Evolutionary conservation across 495 filamentous ascomycete genomes (phyloP).

Genomic region (Penicillium silybi): DNA sequence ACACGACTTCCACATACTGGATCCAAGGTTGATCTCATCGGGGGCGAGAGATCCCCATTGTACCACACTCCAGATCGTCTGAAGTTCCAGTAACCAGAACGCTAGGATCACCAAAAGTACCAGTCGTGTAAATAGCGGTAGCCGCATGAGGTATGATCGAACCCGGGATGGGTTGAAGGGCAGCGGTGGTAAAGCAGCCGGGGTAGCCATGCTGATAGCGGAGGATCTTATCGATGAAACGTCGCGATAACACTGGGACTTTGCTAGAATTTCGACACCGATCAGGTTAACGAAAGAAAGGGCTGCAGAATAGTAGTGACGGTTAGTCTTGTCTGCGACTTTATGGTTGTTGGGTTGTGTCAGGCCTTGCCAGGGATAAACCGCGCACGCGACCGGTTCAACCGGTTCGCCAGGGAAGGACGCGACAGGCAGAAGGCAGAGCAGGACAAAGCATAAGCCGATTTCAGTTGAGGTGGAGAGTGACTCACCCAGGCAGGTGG

Average conservation of each 20-base stretch:
- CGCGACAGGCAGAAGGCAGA: background rate
- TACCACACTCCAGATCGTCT: constrained; percentile 62
- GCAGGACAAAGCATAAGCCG: background rate
- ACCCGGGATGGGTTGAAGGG: constrained; percentile 49
- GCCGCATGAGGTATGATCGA: constrained; percentile 70
- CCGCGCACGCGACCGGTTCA: constrained; percentile 19
- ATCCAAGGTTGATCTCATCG: constrained; percentile 61
- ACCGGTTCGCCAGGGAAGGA: constrained; percentile 4
- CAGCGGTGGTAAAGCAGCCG: constrained; percentile 38
- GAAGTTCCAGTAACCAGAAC: constrained; percentile 64
- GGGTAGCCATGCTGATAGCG: constrained; percentile 33
- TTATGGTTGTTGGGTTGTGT: background rate
- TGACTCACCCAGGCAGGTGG: background rate
- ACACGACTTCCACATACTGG: constrained; percentile 56
- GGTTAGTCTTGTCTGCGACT: constrained; percentile 4
- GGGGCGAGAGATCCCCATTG: constrained; percentile 78
- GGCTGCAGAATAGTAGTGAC: background rate
- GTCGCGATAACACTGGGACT: background rate
- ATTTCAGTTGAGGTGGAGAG: background rate
- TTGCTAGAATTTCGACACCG: background rate
- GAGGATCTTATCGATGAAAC: background rate
- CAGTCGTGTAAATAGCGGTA: constrained; percentile 85
- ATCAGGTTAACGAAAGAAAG: background rate
- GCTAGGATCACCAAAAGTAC: constrained; percentile 62
- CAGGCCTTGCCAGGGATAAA: constrained; percentile 20